Conservation (phyloP, 2,329 filamentous ascomycete species). For the Fusarium duplospermum region DNA sequence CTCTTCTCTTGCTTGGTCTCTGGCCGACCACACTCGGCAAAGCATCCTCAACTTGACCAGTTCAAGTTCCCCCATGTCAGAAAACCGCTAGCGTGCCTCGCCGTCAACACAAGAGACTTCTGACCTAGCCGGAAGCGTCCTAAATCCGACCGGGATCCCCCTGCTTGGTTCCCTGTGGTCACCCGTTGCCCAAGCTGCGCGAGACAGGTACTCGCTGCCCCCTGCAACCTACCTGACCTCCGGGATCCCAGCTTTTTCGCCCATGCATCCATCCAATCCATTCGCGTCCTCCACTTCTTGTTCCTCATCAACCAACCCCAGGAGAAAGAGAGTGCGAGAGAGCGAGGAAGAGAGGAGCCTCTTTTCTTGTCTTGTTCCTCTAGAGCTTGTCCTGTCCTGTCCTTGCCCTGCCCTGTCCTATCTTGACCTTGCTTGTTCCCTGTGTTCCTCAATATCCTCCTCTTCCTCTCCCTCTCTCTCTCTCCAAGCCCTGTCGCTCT, state of each 20-base stretch:
- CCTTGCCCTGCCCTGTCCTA: not conserved
- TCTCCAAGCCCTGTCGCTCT: not conserved
- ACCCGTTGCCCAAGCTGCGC: slow-evolving; percentile 4
- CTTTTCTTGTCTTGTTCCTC: not conserved
- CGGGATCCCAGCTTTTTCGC: not conserved
- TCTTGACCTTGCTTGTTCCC: not conserved
- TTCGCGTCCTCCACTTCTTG: slow-evolving; percentile 32
- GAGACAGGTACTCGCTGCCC: not conserved
- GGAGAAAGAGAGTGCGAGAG: not conserved
- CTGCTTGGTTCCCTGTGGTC: slow-evolving; percentile 19
- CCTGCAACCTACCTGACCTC: not conserved
- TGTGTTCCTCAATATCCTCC: not conserved
- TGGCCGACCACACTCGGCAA: not conserved
- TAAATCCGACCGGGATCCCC: slow-evolving; percentile 35
- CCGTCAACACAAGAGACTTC: slow-evolving; percentile 21
- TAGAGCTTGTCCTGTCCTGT: slow-evolving; percentile 1
- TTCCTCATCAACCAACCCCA: slow-evolving; percentile 6
- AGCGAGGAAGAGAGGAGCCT: not conserved
- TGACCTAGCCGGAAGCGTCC: slow-evolving; percentile 39
- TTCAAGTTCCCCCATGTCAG: slow-evolving; percentile 16
- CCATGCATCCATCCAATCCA: slow-evolving; percentile 1
- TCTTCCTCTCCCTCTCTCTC: not conserved
- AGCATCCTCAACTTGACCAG: not conserved
- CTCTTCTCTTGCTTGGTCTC: not conserved
- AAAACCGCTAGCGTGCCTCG: slow-evolving; percentile 31